A percentile compares a stretch with the other conserved stretches of the same genome.
phyloP scores from a whole-genome alignment of 108 stramenopile genomes.

The Discostella pseudostelligera region DNA sequence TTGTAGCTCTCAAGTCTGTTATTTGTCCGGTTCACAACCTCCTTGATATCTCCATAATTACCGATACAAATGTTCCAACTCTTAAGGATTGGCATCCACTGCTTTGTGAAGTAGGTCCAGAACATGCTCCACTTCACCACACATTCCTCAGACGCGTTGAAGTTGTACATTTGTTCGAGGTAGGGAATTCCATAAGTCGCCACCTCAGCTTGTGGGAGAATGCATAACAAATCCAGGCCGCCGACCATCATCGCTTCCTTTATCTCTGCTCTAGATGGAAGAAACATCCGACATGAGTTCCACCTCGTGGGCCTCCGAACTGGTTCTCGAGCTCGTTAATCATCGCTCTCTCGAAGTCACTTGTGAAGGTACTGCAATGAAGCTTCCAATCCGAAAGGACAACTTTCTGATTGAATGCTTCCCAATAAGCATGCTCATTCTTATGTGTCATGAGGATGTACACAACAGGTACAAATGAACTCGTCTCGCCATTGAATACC shows the following conservation, averaged over 20 bases:
- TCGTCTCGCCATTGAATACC: conserved; percentile 3
- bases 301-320: conserved; percentile 1
- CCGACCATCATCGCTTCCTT: background rate
- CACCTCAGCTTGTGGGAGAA: background rate
- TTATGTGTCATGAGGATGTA: conserved; percentile 25
- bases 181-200: background rate
- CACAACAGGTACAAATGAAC: conserved; percentile 16
- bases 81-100: background rate
- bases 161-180: too few species aligned
- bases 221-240: background rate
- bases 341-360: conserved; percentile 19
- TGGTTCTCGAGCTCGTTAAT: conserved; percentile 1
- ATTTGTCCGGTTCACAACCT: background rate
- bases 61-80: background rate
- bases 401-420: background rate
- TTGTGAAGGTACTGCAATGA: conserved; percentile 8
- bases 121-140: background rate
- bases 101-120: background rate
- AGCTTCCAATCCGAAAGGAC: conserved; percentile 7
- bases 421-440: conserved; percentile 8
- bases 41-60: background rate
- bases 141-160: too few species aligned
- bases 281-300: conserved; percentile 16
- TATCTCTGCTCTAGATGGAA: conserved; percentile 28
- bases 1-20: background rate